Conservation (phyloP, 352 stramenopile genomes). For the Lagenidium giganteum region DNA sequence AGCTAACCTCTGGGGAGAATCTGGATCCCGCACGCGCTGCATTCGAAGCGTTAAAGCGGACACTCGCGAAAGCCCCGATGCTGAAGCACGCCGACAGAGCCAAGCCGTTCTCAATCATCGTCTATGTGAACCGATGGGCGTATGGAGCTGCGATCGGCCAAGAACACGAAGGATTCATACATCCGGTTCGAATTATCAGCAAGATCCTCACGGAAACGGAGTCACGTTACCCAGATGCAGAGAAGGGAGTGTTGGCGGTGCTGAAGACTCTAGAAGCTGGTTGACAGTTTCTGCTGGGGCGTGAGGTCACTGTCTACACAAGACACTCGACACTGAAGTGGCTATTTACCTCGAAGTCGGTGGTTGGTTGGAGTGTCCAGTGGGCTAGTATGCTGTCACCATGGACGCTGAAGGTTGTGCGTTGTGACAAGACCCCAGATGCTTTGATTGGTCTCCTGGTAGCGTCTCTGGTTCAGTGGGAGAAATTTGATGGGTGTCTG, state of each 20-base stretch:
- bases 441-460: too few species aligned
- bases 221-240: slow-evolving; percentile 7
- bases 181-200: slow-evolving; percentile 8
- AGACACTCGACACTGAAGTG: slow-evolving; percentile 17
- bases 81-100: slow-evolving; percentile 6
- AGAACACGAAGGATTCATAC: slow-evolving; percentile 1
- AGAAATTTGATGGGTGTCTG: too few species aligned
- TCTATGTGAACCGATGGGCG: slow-evolving; percentile 18
- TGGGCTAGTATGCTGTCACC: slow-evolving; percentile 13
- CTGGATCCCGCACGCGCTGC: slow-evolving; percentile 1
- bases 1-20: background rate
- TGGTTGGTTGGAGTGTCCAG: slow-evolving; percentile 6
- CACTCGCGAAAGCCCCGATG: slow-evolving; percentile 4
- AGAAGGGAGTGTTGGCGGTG: slow-evolving; percentile 12
- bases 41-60: slow-evolving; percentile 12
- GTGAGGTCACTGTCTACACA: slow-evolving; percentile 9
- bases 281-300: background rate
- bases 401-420: slow-evolving; percentile 4
- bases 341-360: slow-evolving; percentile 8
- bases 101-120: slow-evolving; percentile 5
- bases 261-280: slow-evolving; percentile 4
- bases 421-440: too few species aligned
- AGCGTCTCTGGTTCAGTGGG: too few species aligned
- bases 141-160: slow-evolving; percentile 12
- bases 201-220: slow-evolving; percentile 7